Conservation (phyloP, 2,329 filamentous ascomycete genomes). For the Aspergillus eucalypticola region DNA sequence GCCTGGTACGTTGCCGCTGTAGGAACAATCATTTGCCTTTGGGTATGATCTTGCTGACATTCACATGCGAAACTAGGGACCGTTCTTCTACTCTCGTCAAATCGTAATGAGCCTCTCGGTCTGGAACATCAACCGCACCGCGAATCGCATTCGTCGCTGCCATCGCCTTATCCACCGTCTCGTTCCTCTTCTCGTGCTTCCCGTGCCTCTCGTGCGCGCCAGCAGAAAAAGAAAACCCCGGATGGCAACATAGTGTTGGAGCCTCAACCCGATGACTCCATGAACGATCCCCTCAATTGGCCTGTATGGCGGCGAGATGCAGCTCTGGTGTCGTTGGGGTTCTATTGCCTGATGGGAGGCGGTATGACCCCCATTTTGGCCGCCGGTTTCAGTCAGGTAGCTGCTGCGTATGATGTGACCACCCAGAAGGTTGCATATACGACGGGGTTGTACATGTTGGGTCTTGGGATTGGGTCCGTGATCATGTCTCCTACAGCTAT, state of each 20-base stretch:
- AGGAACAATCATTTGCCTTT: neutral
- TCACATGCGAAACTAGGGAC: constrained; percentile 50
- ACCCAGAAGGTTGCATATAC: constrained; percentile 78
- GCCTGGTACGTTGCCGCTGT: constrained; percentile 61
- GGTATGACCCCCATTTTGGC: constrained; percentile 90
- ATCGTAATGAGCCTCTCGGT: constrained; percentile 64
- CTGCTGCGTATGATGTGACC: constrained; percentile 64
- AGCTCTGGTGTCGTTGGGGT: constrained; percentile 77
- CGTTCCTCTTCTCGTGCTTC: constrained; percentile 42
- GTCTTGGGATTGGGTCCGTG: constrained; percentile 80
- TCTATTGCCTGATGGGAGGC: constrained; percentile 91
- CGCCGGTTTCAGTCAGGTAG: constrained; percentile 83
- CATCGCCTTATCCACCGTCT: constrained; percentile 45
- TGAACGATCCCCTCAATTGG: constrained; percentile 94
- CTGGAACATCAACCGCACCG: constrained; percentile 63
- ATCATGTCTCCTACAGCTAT: constrained; percentile 89
- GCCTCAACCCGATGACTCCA: constrained; percentile 86
- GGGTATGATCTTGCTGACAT: neutral
- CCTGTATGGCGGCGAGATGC: constrained; percentile 75
- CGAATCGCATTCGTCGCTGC: constrained; percentile 57
- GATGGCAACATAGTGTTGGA: constrained; percentile 85
- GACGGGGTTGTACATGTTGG: constrained; percentile 92
- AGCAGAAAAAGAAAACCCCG: constrained; percentile 69
- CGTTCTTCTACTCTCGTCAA: constrained; percentile 60
- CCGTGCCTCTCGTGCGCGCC: constrained; percentile 28